phyloP scores from a whole-genome alignment of 257 asterid species.

The Solanum bulbocastanum region DNA sequence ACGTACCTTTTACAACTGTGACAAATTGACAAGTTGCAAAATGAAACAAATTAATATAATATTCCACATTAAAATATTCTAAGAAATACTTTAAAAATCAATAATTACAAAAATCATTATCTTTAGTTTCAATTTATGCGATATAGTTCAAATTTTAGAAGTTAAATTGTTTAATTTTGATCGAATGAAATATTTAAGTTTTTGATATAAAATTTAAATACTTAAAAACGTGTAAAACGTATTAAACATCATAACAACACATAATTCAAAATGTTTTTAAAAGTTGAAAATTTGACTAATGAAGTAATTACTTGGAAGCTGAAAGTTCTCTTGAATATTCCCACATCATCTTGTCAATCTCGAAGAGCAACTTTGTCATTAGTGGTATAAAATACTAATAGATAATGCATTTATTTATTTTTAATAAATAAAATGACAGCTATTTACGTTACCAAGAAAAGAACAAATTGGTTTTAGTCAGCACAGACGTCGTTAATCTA shows the following conservation, averaged over 20 bases:
- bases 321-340: background rate
- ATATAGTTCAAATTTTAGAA: too few relatives aligned
- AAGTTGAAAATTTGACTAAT: too few relatives aligned
- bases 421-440: background rate
- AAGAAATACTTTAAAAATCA: background rate
- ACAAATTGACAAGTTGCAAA: background rate
- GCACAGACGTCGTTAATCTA: background rate
- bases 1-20: background rate
- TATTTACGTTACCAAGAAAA: background rate
- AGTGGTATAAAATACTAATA: background rate
- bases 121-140: too few relatives aligned
- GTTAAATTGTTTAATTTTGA: too few relatives aligned
- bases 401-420: background rate
- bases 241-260: too few relatives aligned
- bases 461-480: background rate
- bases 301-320: background rate
- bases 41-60: background rate
- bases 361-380: background rate
- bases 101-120: too few relatives aligned
- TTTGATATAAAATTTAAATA: too few relatives aligned
- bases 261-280: too few relatives aligned
- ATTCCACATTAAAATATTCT: background rate
- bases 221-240: too few relatives aligned
- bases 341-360: background rate
- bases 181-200: too few relatives aligned